Evolutionary conservation across 2,329 filamentous ascomycete species (phyloP).

Genomic region (Juglanconis sp.): DNA sequence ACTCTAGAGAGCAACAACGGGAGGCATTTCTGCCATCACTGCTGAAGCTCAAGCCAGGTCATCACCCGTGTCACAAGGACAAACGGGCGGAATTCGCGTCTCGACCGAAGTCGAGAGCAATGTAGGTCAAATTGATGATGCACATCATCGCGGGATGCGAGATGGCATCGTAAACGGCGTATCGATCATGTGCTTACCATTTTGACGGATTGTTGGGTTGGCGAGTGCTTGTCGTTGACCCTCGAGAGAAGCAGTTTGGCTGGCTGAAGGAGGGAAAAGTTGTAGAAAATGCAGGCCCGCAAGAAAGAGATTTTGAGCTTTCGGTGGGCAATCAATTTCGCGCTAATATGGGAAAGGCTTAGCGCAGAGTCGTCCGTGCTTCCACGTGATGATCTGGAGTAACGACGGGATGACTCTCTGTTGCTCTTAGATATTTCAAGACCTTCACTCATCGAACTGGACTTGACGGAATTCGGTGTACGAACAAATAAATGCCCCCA

Average conservation of each 20-base stretch:
- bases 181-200: slow-evolving; percentile 58
- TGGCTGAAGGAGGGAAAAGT: slow-evolving; percentile 5
- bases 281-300: not conserved
- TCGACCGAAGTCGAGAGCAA: slow-evolving; percentile 31
- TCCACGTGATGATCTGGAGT: slow-evolving; percentile 4
- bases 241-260: slow-evolving; percentile 18
- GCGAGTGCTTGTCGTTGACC: slow-evolving; percentile 42
- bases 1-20: slow-evolving; percentile 78
- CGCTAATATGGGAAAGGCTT: not conserved
- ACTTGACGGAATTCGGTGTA: not conserved
- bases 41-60: slow-evolving; percentile 63
- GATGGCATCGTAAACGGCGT: slow-evolving; percentile 21
- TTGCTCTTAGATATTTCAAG: too few relatives aligned
- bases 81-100: slow-evolving; percentile 39
- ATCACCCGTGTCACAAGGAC: slow-evolving; percentile 49
- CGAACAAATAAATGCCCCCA: not conserved
- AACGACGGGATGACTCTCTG: not conserved
- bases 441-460: not conserved
- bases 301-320: slow-evolving; percentile 12
- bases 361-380: not conserved
- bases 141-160: slow-evolving; percentile 9
- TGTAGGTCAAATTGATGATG: slow-evolving; percentile 11
- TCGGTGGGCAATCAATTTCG: slow-evolving; percentile 1
- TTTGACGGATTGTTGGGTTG: slow-evolving; percentile 48
- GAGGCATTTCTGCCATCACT: slow-evolving; percentile 53